Evolutionary conservation across 768 basidiomycete genomes (phyloP).

Genomic region (Clathrus columnatus): DNA sequence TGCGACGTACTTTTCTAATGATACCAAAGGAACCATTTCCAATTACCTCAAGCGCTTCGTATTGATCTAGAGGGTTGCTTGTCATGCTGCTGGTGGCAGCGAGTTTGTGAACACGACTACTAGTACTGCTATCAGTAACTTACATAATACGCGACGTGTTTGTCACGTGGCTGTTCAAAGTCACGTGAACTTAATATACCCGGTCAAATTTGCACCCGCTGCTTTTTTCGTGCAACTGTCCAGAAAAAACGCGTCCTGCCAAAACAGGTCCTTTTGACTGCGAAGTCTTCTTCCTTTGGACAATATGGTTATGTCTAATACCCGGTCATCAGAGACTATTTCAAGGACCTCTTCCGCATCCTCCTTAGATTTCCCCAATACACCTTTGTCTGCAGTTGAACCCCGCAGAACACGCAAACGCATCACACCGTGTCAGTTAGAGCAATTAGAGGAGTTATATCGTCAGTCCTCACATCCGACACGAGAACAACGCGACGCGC

Average conservation of each 20-base stretch:
- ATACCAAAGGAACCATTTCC: constrained; percentile 98
- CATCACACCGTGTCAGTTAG: constrained; percentile 59
- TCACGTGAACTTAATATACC: not conserved
- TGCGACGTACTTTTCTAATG: constrained; percentile 87
- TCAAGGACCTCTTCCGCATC: constrained; percentile 49
- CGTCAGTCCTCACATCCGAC: constrained; percentile 66
- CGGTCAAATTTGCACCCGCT: not conserved
- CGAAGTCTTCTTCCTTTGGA: not conserved
- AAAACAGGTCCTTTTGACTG: not conserved
- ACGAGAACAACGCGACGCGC: constrained; percentile 59
- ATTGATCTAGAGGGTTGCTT: constrained; percentile 50
- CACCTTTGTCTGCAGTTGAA: constrained; percentile 23
- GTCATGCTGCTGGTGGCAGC: not conserved
- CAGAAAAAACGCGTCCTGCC: not conserved
- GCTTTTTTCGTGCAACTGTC: not conserved
- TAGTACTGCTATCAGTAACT: not conserved
- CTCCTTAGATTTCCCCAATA: constrained; percentile 35
- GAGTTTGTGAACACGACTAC: not conserved
- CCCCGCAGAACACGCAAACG: constrained; percentile 57
- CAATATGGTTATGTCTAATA: not conserved
- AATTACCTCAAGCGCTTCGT: constrained; percentile 84
- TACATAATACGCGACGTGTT: not conserved
- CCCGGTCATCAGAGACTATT: constrained; percentile 16
- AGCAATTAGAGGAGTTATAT: constrained; percentile 65
- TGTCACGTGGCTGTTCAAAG: constrained; percentile 5